These are phyloP conservation scores for Escallonia herrerae DNA, from an alignment of 129 eudicot species.

Conservation along the genomic window DNA sequence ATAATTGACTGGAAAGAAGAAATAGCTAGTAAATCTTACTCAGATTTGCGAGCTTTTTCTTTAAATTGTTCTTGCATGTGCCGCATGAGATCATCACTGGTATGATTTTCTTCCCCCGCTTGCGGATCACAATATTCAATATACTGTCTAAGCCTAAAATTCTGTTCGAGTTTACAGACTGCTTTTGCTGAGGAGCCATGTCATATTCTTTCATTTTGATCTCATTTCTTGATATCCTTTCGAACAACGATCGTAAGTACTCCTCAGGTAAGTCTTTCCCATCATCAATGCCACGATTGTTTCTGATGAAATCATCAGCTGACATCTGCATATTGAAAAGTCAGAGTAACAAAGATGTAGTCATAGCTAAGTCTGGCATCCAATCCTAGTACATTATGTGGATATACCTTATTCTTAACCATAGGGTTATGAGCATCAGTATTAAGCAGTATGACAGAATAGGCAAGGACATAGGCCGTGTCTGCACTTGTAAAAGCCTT, in stretches of 20 bases:
- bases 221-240: conserved; percentile 75
- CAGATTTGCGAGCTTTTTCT: conserved; percentile 95
- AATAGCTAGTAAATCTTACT: conserved; percentile 46
- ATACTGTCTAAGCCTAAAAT: conserved; percentile 78
- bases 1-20: background rate
- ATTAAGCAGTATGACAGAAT: conserved; percentile 61
- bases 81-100: conserved; percentile 79
- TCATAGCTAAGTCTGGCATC: background rate
- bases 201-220: conserved; percentile 94
- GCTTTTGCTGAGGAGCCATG: conserved; percentile 68
- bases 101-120: conserved; percentile 67
- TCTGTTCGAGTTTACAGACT: conserved; percentile 64
- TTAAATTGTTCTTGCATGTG: conserved; percentile 97
- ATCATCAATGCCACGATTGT: conserved; percentile 96
- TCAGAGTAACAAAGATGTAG: background rate
- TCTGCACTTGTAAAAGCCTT: conserved; percentile 92
- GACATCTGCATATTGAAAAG: conserved; percentile 59
- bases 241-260: conserved; percentile 77
- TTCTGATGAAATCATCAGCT: conserved; percentile 90
- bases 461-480: conserved; percentile 96
- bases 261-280: conserved; percentile 98
- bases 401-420: conserved; percentile 64
- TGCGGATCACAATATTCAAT: conserved; percentile 82
- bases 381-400: conserved; percentile 16
- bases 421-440: conserved; percentile 71